phyloP scores from a whole-genome alignment of 225 moss, liverwort and hornwort species.

The Anthoceros angustus region DNA sequence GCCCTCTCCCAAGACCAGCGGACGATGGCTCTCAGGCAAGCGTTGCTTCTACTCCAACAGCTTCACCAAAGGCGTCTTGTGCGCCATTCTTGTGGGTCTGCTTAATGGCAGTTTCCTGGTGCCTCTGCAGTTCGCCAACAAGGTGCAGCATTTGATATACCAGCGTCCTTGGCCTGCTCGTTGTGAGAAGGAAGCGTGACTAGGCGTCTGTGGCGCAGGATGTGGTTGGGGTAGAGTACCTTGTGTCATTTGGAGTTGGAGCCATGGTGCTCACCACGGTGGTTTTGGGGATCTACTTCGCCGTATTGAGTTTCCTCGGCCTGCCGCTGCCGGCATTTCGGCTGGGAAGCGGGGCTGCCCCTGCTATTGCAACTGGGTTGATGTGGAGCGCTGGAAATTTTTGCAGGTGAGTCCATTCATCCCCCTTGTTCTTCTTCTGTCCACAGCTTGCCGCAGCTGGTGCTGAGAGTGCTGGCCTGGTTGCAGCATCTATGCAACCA shows the following conservation, averaged over 20 bases:
- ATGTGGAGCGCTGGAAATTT: slow-evolving; percentile 36
- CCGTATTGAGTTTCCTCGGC: slow-evolving; percentile 9
- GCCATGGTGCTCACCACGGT: slow-evolving; percentile 17
- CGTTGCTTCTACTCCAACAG: slow-evolving; percentile 4
- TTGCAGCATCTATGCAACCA: slow-evolving; percentile 29
- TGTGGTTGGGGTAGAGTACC: slow-evolving; percentile 30
- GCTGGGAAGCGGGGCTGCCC: slow-evolving; percentile 14
- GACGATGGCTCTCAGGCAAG: too few relatives aligned
- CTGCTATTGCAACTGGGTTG: slow-evolving; percentile 24
- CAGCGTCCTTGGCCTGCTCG: background rate
- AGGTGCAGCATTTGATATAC: slow-evolving; percentile 6
- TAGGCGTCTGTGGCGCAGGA: slow-evolving; percentile 15
- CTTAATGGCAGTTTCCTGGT: slow-evolving; percentile 34
- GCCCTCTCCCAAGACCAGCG: slow-evolving; percentile 1
- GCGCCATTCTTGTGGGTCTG: slow-evolving; percentile 24
- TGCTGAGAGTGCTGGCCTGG: background rate
- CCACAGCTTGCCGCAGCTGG: background rate
- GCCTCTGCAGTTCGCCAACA: slow-evolving; percentile 27
- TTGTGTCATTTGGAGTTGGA: slow-evolving; percentile 31
- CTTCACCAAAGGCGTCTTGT: slow-evolving; percentile 17
- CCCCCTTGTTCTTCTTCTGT: background rate
- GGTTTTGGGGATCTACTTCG: slow-evolving; percentile 17
- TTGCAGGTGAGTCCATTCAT: slow-evolving; percentile 18
- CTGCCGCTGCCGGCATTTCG: slow-evolving; percentile 24
- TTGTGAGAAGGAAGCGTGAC: background rate